Conservation (phyloP, 164 flowering plant species). For the Nymphaea colorata region DNA sequence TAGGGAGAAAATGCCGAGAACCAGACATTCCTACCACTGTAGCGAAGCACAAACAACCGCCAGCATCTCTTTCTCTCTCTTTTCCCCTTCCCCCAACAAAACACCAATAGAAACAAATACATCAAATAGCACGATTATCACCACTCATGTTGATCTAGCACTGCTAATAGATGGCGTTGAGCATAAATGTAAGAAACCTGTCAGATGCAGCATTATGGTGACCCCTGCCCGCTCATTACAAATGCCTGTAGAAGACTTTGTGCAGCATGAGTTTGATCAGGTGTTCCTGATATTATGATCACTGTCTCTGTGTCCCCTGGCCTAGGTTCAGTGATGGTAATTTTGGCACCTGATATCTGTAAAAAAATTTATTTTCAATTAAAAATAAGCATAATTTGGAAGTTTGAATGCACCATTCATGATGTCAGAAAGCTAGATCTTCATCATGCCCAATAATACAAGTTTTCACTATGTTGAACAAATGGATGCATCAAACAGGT, state of each 20-base stretch:
- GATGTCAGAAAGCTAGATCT: neutral
- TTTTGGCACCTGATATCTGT: constrained; percentile 90
- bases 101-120: neutral
- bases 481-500: neutral
- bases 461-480: neutral
- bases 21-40: neutral
- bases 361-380: constrained; percentile 6
- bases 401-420: neutral
- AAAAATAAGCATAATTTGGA: neutral
- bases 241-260: constrained; percentile 98
- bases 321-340: constrained; percentile 65
- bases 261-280: constrained; percentile 95
- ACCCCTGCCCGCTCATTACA: constrained; percentile 57
- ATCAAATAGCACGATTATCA: neutral
- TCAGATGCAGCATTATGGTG: constrained; percentile 23
- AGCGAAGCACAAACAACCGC: neutral
- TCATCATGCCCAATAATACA: neutral
- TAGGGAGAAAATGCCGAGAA: neutral
- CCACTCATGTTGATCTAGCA: neutral
- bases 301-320: constrained; percentile 73
- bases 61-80: neutral
- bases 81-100: neutral
- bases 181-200: neutral
- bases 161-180: neutral
- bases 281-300: constrained; percentile 83